phyloP scores from a whole-genome alignment of 2,329 filamentous ascomycete species.

The Trichoderma polysporum region DNA sequence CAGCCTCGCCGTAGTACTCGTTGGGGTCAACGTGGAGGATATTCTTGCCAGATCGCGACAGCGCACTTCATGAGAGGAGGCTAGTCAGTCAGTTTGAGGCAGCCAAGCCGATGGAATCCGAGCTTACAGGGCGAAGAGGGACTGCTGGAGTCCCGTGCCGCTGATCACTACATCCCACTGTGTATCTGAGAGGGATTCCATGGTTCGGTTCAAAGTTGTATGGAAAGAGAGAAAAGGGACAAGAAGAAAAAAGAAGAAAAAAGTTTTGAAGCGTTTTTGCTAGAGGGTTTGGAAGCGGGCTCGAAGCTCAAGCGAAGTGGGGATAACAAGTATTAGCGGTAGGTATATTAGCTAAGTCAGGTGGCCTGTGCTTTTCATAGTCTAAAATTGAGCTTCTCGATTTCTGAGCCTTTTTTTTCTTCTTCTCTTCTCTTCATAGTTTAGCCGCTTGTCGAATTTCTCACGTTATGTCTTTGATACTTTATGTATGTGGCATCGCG shows the following conservation, averaged over 20 bases:
- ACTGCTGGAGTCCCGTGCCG: constrained; percentile 76
- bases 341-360: constrained; percentile 3
- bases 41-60: constrained; percentile 89
- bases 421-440: constrained; percentile 25
- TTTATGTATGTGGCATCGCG: constrained; percentile 53
- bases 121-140: constrained; percentile 74
- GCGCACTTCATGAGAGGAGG: constrained; percentile 62
- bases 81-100: constrained; percentile 37
- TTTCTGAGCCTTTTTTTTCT: constrained; percentile 30
- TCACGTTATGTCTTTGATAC: constrained; percentile 32
- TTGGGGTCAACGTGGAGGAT: constrained; percentile 87
- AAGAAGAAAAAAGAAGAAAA: constrained; percentile 23
- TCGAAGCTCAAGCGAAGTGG: constrained; percentile 24
- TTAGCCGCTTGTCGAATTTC: constrained; percentile 31
- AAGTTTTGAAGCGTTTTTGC: constrained; percentile 2
- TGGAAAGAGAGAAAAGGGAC: constrained; percentile 24
- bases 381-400: constrained; percentile 27
- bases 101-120: constrained; percentile 34
- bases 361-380: constrained; percentile 27
- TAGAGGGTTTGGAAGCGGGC: constrained; percentile 2
- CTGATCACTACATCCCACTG: constrained; percentile 78
- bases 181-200: constrained; percentile 74
- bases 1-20: constrained; percentile 81
- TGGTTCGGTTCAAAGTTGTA: constrained; percentile 38
- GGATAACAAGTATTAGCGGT: constrained; percentile 18